Evolutionary conservation across 2,329 filamentous ascomycete species (phyloP).

Genomic region (Ophiostoma piceae): DNA sequence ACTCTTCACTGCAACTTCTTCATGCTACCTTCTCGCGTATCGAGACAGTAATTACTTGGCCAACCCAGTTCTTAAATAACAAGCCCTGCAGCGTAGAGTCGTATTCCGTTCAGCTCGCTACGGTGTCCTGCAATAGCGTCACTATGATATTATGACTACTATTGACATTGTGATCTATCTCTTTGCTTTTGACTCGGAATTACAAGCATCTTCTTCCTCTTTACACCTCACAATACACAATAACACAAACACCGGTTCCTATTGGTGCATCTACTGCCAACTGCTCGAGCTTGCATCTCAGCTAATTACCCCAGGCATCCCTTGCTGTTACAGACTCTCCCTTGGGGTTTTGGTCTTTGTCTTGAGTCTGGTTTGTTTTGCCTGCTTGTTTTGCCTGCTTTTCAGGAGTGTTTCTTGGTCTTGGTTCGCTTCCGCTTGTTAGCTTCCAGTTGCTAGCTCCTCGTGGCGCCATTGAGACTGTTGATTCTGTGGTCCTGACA

Average conservation of each 20-base stretch:
- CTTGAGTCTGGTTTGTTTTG: neutral
- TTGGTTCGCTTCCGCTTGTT: neutral
- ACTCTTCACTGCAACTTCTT: neutral
- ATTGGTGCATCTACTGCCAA: neutral
- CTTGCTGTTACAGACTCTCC: constrained; percentile 8
- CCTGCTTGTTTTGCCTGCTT: neutral
- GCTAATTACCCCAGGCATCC: constrained; percentile 2
- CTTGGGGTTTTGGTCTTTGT: constrained; percentile 6
- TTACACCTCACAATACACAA: neutral
- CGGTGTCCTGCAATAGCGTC: neutral
- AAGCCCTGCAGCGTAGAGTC: neutral
- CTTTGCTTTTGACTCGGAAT: neutral
- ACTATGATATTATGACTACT: neutral
- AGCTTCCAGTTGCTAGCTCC: neutral
- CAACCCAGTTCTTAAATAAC: neutral
- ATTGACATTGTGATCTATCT: constrained; percentile 1
- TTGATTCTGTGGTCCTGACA: too few relatives aligned
- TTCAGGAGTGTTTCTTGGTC: neutral
- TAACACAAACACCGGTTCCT: neutral
- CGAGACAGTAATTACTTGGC: neutral
- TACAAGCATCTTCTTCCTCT: neutral
- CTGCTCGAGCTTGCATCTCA: neutral
- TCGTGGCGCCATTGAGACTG: neutral
- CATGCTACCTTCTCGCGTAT: neutral
- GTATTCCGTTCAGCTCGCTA: neutral